These are phyloP conservation scores for Sugiyamaella japonica DNA, from an alignment of 1,139 yeast species.

Conservation along the genomic window DNA sequence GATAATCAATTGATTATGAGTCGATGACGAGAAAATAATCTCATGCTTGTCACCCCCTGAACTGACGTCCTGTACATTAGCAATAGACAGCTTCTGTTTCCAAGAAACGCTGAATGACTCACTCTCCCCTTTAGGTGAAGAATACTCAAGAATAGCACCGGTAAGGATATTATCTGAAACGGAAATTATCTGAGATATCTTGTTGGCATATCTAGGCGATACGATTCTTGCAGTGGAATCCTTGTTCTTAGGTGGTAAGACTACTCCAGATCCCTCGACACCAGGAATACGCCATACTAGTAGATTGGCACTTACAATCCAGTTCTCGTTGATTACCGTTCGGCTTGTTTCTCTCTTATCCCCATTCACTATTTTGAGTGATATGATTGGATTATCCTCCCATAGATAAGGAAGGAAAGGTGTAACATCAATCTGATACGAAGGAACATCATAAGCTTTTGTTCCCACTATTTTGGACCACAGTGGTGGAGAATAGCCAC, in stretches of 20 bases:
- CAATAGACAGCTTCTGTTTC: conserved; percentile 20
- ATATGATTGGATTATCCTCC: conserved; percentile 38
- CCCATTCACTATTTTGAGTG: conserved; percentile 55
- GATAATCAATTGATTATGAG: conserved; percentile 18
- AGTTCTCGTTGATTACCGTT: conserved; percentile 49
- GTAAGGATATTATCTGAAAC: conserved; percentile 1
- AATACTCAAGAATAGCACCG: conserved; percentile 19
- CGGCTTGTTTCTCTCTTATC: conserved; percentile 34
- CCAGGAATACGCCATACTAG: conserved; percentile 55
- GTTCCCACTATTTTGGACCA: conserved; percentile 79
- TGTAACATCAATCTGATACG: conserved; percentile 65
- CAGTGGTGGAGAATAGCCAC: conserved; percentile 73
- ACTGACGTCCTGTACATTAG: conserved; percentile 20
- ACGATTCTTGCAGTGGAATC: conserved; percentile 9
- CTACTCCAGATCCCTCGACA: conserved; percentile 34
- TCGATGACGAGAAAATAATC: conserved; percentile 20
- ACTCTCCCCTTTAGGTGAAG: background rate
- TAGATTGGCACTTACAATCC: conserved; percentile 71
- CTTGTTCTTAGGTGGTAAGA: conserved; percentile 5
- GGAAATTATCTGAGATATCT: conserved; percentile 14
- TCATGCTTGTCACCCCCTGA: conserved; percentile 21
- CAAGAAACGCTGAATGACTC: conserved; percentile 20
- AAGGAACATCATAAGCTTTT: conserved; percentile 69
- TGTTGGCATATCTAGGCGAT: conserved; percentile 9
- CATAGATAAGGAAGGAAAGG: conserved; percentile 65